Evolutionary conservation across 2,329 filamentous ascomycete species (phyloP).

Genomic region (Diaporthe citriasiana): DNA sequence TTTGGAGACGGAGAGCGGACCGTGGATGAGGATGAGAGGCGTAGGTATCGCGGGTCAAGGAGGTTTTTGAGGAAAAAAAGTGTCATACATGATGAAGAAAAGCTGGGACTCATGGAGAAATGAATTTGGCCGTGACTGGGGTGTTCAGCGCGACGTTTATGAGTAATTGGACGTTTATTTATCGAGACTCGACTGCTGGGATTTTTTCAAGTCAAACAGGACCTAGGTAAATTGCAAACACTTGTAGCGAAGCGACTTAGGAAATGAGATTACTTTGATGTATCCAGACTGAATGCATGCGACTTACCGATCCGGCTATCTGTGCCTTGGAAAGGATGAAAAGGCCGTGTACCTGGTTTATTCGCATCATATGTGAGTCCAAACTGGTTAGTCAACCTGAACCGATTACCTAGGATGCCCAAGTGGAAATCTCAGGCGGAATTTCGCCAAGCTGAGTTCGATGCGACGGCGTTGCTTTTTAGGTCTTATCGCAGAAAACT

Average conservation of each 20-base stretch:
- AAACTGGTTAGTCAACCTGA: not conserved
- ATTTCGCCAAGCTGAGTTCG: too few relatives aligned
- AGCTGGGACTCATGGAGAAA: not conserved
- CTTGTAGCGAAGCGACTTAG: not conserved
- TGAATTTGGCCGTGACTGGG: not conserved
- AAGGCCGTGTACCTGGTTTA: not conserved
- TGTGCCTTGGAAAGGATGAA: not conserved
- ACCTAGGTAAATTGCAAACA: not conserved
- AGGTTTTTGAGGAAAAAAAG: slow-evolving; percentile 34
- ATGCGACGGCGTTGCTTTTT: too few relatives aligned
- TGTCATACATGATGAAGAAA: slow-evolving; percentile 41
- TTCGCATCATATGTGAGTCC: not conserved
- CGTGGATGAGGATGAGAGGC: slow-evolving; percentile 45
- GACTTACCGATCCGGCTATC: not conserved
- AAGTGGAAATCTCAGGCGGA: too few relatives aligned
- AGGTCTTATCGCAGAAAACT: too few relatives aligned
- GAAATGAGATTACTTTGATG: not conserved
- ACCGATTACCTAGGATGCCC: not conserved
- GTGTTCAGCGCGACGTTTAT: too few relatives aligned
- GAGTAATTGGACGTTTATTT: fast-evolving
- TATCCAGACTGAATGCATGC: too few relatives aligned
- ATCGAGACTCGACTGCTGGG: not conserved
- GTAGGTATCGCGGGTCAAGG: slow-evolving; percentile 33
- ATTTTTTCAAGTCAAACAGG: too few relatives aligned
- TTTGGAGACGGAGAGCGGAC: slow-evolving; percentile 92